Conservation (phyloP, 2,329 filamentous ascomycete genomes). For the Xylogone sp. region DNA sequence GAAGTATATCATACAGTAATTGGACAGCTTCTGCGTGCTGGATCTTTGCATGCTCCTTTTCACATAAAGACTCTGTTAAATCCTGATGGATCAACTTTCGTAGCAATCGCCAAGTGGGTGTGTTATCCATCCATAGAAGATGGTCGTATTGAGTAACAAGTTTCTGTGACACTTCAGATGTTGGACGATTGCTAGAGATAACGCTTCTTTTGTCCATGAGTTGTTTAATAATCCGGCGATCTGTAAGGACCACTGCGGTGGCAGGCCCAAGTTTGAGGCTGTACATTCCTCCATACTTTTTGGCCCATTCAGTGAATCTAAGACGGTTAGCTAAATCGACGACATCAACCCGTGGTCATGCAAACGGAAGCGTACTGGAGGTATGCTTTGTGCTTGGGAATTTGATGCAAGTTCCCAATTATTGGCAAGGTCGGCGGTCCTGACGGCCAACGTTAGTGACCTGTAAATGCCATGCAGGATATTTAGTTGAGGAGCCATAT, state of each 20-base stretch:
- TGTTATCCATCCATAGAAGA: conserved; percentile 42
- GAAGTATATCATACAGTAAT: conserved; percentile 39
- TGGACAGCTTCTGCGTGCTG: conserved; percentile 45
- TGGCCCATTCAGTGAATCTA: conserved; percentile 34
- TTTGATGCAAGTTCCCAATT: neutral
- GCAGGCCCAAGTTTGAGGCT: conserved; percentile 13
- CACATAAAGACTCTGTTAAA: conserved; percentile 39
- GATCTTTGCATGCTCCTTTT: conserved; percentile 37
- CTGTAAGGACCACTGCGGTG: conserved; percentile 10
- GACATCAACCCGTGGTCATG: neutral
- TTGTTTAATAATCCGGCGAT: conserved; percentile 8
- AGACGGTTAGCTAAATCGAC: neutral
- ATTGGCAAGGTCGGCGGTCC: no score
- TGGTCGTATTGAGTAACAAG: conserved; percentile 44
- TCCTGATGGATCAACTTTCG: conserved; percentile 42
- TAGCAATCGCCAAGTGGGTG: conserved; percentile 40
- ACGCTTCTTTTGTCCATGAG: conserved; percentile 15
- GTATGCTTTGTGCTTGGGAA: neutral
- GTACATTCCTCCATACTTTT: conserved; percentile 38
- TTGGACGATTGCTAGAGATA: conserved; percentile 33
- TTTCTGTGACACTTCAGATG: conserved; percentile 35
- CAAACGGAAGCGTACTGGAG: neutral
- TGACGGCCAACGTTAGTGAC: no score
- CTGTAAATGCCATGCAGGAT: no score
- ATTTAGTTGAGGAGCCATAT: no score